Evolutionary conservation across 805 yeast genomes (phyloP), one percentile per base, ranked within the genome.

Genomic region (Blastobotrys robertii): DNA sequence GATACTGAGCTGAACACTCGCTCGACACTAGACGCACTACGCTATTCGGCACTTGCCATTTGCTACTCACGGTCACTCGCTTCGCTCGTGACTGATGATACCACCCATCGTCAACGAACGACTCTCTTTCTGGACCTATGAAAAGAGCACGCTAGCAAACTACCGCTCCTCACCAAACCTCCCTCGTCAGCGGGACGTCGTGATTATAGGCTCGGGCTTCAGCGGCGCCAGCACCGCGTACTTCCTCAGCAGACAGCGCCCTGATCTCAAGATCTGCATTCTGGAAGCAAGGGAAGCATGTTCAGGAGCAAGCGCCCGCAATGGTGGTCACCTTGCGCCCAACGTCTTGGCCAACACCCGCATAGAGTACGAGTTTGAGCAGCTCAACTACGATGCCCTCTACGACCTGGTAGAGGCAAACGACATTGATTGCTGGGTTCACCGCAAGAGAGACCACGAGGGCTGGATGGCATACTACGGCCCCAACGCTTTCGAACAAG

Each of bases 251-350:
- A 0, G 42, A 33, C 57, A 61, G 28, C 50, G 59, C 22, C 53
- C 58, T 19, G 30, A 25, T 9, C 37, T 49, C 10, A 45, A 46
- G 7, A 50, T 63, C 5, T 58, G 56, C 2, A 37, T 71, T 50
- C 55, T 66, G 7, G 76, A 72, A 48, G 74, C 74, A 2, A 55
- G 72, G 37, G 61, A 58, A 22, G 46, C 57, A 6, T 65, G 69
- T 38, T 56, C 65, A 8, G 70, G 72, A 30, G 76, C 75, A 5
- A 67, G 73, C 1, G 75, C 72, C 6, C 55, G 76, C 44, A 71
- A 71, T 45, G 75, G 76, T 15, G 76, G 76, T 2, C 76, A 71
- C 48, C 49, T 72, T 43, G 67, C 68, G 37, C 73, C 74, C 4
- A 30, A 42, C 25, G 40, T 37, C 28, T 31, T 38, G 6, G 13